Evolutionary conservation across 148 eudicot genomes (phyloP).

Genomic region (Spergularia bocconei): DNA sequence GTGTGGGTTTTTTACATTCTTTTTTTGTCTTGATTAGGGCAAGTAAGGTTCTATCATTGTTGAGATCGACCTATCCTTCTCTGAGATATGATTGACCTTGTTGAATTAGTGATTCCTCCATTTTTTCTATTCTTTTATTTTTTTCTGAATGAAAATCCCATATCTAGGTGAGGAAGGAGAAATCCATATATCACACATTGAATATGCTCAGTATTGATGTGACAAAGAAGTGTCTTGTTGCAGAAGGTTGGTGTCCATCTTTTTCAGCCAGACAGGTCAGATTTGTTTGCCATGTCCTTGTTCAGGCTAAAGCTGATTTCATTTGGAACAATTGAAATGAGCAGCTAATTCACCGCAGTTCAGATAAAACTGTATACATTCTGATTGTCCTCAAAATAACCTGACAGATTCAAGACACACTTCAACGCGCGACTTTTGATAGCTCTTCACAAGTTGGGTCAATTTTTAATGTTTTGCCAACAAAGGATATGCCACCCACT

Average conservation of each 20-base stretch:
- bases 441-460: conserved; percentile 64
- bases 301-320: conserved; percentile 7
- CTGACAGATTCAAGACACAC: conserved; percentile 54
- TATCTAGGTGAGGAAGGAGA: conserved; percentile 62
- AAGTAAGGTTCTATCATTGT: not conserved
- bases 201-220: conserved; percentile 82
- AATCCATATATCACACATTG: conserved; percentile 54
- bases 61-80: not conserved
- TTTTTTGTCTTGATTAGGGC: not conserved
- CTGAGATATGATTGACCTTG: not conserved
- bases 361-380: not conserved
- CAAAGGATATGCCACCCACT: conserved; percentile 70
- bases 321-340: conserved; percentile 1
- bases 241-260: conserved; percentile 85
- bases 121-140: not conserved
- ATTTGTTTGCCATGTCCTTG: conserved; percentile 12
- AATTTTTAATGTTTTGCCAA: conserved; percentile 56
- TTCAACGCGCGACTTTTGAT: conserved; percentile 49
- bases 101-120: not conserved
- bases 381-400: conserved; percentile 15
- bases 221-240: conserved; percentile 75
- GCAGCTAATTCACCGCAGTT: not conserved
- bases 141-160: not conserved
- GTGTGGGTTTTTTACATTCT: not conserved
- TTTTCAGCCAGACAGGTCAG: conserved; percentile 60